phyloP scores from a whole-genome alignment of 768 basidiomycete species.

The Lentinus tigrinus region DNA sequence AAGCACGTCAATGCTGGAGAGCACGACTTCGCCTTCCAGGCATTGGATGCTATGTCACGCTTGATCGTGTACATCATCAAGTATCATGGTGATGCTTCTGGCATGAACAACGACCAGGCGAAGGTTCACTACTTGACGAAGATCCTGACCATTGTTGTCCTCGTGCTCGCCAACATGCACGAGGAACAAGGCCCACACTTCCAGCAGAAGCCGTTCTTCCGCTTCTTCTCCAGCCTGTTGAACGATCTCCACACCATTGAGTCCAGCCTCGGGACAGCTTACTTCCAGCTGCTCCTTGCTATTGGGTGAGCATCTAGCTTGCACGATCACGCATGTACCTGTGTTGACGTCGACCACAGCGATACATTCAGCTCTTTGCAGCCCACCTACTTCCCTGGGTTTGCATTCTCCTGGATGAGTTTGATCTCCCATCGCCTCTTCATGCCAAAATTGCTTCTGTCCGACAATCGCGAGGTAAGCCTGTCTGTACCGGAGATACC shows the following conservation, averaged over 20 bases:
- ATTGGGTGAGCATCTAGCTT: constrained; percentile 60
- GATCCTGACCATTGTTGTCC: constrained; percentile 94
- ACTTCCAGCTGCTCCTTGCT: constrained; percentile 84
- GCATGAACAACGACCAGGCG: constrained; percentile 89
- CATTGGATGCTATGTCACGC: constrained; percentile 92
- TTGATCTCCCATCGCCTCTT: constrained; percentile 94
- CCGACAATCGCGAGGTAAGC: constrained; percentile 82
- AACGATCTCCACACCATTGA: constrained; percentile 90
- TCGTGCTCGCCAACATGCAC: constrained; percentile 92
- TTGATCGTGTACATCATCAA: constrained; percentile 98
- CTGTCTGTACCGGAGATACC: neutral
- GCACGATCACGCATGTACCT: neutral
- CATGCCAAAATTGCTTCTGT: constrained; percentile 91
- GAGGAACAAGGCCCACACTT: constrained; percentile 91
- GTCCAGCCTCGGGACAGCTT: constrained; percentile 79
- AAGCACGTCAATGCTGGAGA: constrained; percentile 73
- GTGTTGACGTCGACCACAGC: constrained; percentile 38
- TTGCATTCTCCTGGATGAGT: constrained; percentile 98
- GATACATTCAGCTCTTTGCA: constrained; percentile 96
- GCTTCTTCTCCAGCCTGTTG: constrained; percentile 95
- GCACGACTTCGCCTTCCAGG: constrained; percentile 79
- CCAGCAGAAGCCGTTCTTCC: constrained; percentile 97
- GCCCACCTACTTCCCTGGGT: constrained; percentile 95
- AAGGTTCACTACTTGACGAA: constrained; percentile 97
- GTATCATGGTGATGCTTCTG: constrained; percentile 95